Conservation (phyloP, 2,329 filamentous ascomycete species). For the Ceratocystis huliohia region DNA sequence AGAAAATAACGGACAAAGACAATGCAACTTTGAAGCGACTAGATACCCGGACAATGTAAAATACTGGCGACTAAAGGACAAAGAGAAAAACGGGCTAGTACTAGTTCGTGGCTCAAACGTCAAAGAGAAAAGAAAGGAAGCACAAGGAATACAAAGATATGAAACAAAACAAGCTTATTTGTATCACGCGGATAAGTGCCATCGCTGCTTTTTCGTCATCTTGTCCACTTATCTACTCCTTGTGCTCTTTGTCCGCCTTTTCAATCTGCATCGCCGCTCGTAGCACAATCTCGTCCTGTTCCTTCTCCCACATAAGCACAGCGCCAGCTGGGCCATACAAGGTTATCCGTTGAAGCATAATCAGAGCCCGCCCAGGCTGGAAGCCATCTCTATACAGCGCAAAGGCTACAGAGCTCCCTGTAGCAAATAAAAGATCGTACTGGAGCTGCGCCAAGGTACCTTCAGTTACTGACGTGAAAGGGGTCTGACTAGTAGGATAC, state of each 20-base stretch:
- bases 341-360: constrained; percentile 10
- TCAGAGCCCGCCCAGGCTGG: background rate
- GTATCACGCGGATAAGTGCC: background rate
- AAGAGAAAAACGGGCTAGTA: too few species aligned
- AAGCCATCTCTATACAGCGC: constrained; percentile 8
- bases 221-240: background rate
- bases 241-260: constrained; percentile 15
- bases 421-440: constrained; percentile 24
- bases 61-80: background rate
- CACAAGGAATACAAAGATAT: background rate
- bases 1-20: background rate
- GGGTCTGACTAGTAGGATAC: constrained; percentile 14
- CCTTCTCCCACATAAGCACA: constrained; percentile 16
- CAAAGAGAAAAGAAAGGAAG: background rate
- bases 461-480: constrained; percentile 18
- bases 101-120: background rate
- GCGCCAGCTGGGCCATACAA: constrained; percentile 19
- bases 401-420: constrained; percentile 15
- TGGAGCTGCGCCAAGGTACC: constrained; percentile 22
- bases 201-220: background rate
- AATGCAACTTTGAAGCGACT: too few species aligned
- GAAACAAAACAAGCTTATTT: background rate
- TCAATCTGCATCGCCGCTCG: constrained; percentile 17
- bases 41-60: background rate
- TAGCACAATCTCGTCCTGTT: constrained; percentile 14